phyloP scores from a whole-genome alignment of 1,139 yeast genomes.

The Taphrina deformans region DNA sequence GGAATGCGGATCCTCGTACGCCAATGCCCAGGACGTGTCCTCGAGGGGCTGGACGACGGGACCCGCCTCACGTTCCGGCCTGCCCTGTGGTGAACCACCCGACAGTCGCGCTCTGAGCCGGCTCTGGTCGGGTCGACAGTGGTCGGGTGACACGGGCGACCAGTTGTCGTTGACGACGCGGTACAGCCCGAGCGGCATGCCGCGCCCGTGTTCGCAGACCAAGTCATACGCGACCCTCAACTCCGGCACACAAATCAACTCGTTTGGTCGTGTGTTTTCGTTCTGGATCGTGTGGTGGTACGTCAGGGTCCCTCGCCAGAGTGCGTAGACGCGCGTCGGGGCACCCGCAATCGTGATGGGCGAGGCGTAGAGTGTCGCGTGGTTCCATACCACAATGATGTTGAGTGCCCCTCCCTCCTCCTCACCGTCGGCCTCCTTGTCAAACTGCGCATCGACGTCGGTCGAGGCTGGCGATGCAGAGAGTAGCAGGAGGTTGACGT shows the following conservation, averaged over 20 bases:
- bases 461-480: neutral
- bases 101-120: neutral
- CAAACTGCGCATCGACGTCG: neutral
- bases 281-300: conserved; percentile 7
- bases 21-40: conserved; percentile 2
- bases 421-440: neutral
- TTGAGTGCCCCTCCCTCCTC: neutral
- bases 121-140: neutral
- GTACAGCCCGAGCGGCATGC: conserved; percentile 6
- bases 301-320: neutral
- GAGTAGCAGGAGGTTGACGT: neutral
- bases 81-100: no score
- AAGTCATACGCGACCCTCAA: conserved; percentile 4
- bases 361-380: neutral
- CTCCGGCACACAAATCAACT: neutral
- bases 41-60: neutral
- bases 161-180: conserved; percentile 1
- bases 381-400: conserved; percentile 13
- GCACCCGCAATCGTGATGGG: neutral
- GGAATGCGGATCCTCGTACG: neutral
- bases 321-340: neutral
- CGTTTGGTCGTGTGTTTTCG: neutral
- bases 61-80: neutral
- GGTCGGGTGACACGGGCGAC: neutral
- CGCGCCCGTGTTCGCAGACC: neutral